A percentile compares a stretch with the other conserved stretches of the same genome.
phyloP scores from a whole-genome alignment of 805 yeast genomes.

The Pichia membranifaciens region DNA sequence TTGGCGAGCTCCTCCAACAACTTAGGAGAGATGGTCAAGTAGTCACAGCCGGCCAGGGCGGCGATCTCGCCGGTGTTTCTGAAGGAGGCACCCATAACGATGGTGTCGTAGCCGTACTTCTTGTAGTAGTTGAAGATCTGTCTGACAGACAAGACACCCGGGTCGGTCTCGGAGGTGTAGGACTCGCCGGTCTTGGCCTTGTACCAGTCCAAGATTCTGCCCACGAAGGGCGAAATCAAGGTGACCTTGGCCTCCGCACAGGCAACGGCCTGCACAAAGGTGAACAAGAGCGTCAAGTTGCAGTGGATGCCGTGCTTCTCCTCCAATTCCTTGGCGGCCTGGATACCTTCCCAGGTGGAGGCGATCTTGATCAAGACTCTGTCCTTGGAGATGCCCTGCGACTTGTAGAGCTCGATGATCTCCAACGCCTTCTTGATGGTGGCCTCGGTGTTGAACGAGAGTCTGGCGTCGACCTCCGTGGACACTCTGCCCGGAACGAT shows the following conservation, averaged over 20 bases:
- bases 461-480: conserved; percentile 98
- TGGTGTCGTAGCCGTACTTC: conserved; percentile 92
- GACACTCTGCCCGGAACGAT: conserved; percentile 99
- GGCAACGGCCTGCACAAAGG: conserved; percentile 96
- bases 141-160: conserved; percentile 93
- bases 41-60: conserved; percentile 96
- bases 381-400: conserved; percentile 79
- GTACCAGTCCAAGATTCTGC: conserved; percentile 98
- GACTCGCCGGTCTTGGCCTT: conserved; percentile 89
- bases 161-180: conserved; percentile 77
- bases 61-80: conserved; percentile 94
- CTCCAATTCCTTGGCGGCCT: conserved; percentile 95
- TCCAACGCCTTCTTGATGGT: conserved; percentile 91
- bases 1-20: conserved; percentile 82
- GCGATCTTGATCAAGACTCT: conserved; percentile 94
- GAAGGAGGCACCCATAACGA: conserved; percentile 99
- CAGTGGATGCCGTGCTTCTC: conserved; percentile 84
- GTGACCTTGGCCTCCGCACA: conserved; percentile 97
- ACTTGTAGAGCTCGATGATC: conserved; percentile 80
- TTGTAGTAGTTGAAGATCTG: conserved; percentile 94
- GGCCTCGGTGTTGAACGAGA: conserved; percentile 91
- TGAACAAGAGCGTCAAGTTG: conserved; percentile 92
- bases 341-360: conserved; percentile 98
- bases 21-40: conserved; percentile 89
- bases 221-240: conserved; percentile 96